Evolutionary conservation across 2,329 filamentous ascomycete genomes (phyloP).

Genomic region (Cladosporium sp.): DNA sequence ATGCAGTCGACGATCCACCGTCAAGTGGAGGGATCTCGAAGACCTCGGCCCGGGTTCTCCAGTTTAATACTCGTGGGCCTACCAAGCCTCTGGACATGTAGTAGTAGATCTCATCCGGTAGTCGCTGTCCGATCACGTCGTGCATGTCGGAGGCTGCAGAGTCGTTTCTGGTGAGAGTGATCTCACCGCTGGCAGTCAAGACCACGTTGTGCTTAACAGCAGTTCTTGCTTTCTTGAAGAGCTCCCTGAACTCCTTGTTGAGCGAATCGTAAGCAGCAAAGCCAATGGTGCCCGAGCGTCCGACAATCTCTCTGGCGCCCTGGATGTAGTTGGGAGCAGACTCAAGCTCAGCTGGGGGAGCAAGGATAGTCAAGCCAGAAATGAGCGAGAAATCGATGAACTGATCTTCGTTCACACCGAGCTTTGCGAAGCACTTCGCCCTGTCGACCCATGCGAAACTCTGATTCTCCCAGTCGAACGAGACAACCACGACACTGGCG

Average conservation of each 20-base stretch:
- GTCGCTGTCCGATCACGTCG: conserved; percentile 83
- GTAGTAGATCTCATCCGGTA: conserved; percentile 86
- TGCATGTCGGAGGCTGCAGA: conserved; percentile 80
- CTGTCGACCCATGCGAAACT: conserved; percentile 62
- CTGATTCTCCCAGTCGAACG: conserved; percentile 67
- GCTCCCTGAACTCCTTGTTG: conserved; percentile 82
- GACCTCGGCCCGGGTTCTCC: conserved; percentile 77
- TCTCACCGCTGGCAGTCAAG: conserved; percentile 72
- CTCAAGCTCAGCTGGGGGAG: conserved; percentile 58
- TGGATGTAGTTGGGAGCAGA: conserved; percentile 56
- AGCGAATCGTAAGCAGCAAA: conserved; percentile 67
- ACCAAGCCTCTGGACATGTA: conserved; percentile 85
- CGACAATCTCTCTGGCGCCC: conserved; percentile 77
- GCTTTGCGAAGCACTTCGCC: conserved; percentile 59
- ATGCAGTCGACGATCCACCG: conserved; percentile 75
- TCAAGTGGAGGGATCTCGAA: conserved; percentile 82
- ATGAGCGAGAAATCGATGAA: conserved; percentile 84
- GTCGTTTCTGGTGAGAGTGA: conserved; percentile 72
- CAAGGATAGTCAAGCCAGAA: conserved; percentile 72
- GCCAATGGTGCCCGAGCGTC: conserved; percentile 65
- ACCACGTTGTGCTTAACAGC: conserved; percentile 85
- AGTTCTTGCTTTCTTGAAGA: conserved; percentile 82
- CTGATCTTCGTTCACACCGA: conserved; percentile 66
- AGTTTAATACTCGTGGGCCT: conserved; percentile 75
- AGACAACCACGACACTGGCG: conserved; percentile 70